Percentiles rank a stretch among this genome's conserved stretches.
phyloP scores from a whole-genome alignment of 2,329 filamentous ascomycete species.

The Pseudogymnoascus sp. region DNA sequence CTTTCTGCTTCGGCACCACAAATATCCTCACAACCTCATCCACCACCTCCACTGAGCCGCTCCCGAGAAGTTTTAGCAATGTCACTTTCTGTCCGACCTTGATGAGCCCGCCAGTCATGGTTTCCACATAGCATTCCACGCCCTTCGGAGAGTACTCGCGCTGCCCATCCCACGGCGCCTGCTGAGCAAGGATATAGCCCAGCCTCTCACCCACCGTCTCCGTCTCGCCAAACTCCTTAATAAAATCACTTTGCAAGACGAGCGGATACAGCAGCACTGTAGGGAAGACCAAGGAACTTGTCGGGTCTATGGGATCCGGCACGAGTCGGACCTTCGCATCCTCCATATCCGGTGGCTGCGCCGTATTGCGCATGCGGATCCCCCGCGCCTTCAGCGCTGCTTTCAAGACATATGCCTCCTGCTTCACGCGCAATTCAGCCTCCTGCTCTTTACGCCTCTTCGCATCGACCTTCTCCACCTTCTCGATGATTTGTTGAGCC shows the following conservation, averaged over 20 bases:
- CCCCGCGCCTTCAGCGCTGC: slow-evolving; percentile 60
- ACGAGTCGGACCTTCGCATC: slow-evolving; percentile 65
- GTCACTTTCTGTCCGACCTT: slow-evolving; percentile 83
- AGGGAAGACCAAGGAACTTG: slow-evolving; percentile 66
- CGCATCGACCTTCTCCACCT: slow-evolving; percentile 46
- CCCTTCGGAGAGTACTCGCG: slow-evolving; percentile 54
- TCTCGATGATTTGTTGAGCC: slow-evolving; percentile 52
- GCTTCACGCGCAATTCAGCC: slow-evolving; percentile 43
- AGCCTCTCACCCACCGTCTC: slow-evolving; percentile 71
- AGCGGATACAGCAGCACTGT: slow-evolving; percentile 78
- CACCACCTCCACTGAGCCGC: slow-evolving; percentile 75
- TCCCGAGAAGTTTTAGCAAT: slow-evolving; percentile 63
- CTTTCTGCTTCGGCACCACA: slow-evolving; percentile 65
- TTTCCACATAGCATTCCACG: slow-evolving; percentile 90
- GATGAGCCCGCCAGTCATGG: slow-evolving; percentile 65
- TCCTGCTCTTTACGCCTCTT: slow-evolving; percentile 48
- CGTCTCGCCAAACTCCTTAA: slow-evolving; percentile 77
- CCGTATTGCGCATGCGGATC: slow-evolving; percentile 59
- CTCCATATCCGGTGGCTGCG: slow-evolving; percentile 75
- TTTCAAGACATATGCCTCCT: slow-evolving; percentile 52
- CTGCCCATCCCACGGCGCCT: slow-evolving; percentile 73
- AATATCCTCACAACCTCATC: slow-evolving; percentile 79
- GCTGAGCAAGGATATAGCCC: slow-evolving; percentile 62
- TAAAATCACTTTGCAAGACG: slow-evolving; percentile 75
- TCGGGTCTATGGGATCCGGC: slow-evolving; percentile 64